Evolutionary conservation across 148 eudicot genomes (phyloP).

Genomic region (Diospyros kaki): DNA sequence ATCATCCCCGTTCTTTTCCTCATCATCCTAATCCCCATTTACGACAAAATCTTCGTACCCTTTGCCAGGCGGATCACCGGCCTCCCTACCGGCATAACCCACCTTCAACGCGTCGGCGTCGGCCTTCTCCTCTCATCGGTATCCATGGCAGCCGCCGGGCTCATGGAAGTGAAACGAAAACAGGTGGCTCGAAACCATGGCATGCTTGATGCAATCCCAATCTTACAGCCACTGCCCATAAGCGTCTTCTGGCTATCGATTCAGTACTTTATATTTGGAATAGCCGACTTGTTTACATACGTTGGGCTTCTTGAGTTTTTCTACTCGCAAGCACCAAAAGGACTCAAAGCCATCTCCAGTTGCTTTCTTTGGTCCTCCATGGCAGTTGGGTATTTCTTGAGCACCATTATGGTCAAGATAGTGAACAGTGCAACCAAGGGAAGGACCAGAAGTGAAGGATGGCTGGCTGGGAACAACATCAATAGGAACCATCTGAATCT

Average conservation of each 20-base stretch:
- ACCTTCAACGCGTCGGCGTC: constrained; percentile 46
- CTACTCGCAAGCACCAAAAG: constrained; percentile 44
- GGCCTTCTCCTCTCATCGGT: constrained; percentile 39
- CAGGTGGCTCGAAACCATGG: constrained; percentile 25
- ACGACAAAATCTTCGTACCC: constrained; percentile 42
- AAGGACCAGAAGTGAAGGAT: constrained; percentile 30
- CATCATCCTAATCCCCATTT: constrained; percentile 29
- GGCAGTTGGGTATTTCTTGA: constrained; percentile 41
- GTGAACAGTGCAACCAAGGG: constrained; percentile 31
- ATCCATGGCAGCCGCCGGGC: constrained; percentile 36
- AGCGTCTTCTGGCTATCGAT: constrained; percentile 39
- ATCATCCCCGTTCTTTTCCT: constrained; percentile 37
- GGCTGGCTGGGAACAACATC: constrained; percentile 45
- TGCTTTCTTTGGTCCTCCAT: constrained; percentile 49
- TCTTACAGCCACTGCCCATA: constrained; percentile 33
- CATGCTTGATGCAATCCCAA: constrained; percentile 41
- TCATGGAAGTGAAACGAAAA: constrained; percentile 35
- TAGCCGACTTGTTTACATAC: constrained; percentile 49
- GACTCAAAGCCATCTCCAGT: constrained; percentile 38
- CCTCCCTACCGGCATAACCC: constrained; percentile 42
- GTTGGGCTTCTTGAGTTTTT: constrained; percentile 51
- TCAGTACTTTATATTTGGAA: constrained; percentile 46
- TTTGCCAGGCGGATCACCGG: constrained; percentile 35
- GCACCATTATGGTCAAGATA: constrained; percentile 38
- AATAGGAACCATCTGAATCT: constrained; percentile 40